phyloP scores from a whole-genome alignment of 345 rosid species.

The Melastoma malabathricum region DNA sequence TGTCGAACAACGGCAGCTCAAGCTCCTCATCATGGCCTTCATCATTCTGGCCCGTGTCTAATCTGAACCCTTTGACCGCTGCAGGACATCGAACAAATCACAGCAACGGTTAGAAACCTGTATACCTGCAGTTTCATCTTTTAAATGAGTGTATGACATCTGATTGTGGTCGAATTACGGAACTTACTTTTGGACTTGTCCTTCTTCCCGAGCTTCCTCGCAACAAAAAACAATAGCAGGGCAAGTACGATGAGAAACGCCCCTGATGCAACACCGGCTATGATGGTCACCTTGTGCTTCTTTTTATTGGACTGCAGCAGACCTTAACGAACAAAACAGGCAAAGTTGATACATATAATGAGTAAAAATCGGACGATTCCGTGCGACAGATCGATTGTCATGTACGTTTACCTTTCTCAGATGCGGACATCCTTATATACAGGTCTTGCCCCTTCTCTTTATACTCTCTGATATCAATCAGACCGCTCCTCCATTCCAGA shows the following conservation, averaged over 20 bases:
- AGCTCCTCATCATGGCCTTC: conserved; percentile 4
- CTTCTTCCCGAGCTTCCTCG: conserved; percentile 1
- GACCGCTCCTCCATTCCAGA: conserved; percentile 6
- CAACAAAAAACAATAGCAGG: not conserved
- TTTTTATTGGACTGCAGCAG: not conserved
- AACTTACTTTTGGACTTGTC: conserved; percentile 2
- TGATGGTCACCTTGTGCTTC: not conserved
- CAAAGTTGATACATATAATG: no score
- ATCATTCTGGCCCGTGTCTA: not conserved
- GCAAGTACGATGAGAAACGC: not conserved
- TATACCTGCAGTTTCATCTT: no score
- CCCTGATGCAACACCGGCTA: not conserved
- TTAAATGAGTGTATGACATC: no score
- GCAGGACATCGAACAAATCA: not conserved
- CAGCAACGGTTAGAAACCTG: no score
- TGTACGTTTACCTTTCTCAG: conserved; percentile 1
- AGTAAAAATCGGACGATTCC: no score
- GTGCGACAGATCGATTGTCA: no score
- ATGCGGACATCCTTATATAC: conserved; percentile 11
- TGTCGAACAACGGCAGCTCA: conserved; percentile 8
- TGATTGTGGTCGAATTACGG: not conserved
- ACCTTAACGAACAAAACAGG: not conserved
- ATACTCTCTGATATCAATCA: conserved; percentile 8
- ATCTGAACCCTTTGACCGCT: not conserved
- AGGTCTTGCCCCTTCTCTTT: conserved; percentile 10